A percentile compares a stretch with the other conserved stretches of the same genome.
Evolutionary conservation across 768 basidiomycete genomes (phyloP).

Genomic region (Lyophyllum shimeji): DNA sequence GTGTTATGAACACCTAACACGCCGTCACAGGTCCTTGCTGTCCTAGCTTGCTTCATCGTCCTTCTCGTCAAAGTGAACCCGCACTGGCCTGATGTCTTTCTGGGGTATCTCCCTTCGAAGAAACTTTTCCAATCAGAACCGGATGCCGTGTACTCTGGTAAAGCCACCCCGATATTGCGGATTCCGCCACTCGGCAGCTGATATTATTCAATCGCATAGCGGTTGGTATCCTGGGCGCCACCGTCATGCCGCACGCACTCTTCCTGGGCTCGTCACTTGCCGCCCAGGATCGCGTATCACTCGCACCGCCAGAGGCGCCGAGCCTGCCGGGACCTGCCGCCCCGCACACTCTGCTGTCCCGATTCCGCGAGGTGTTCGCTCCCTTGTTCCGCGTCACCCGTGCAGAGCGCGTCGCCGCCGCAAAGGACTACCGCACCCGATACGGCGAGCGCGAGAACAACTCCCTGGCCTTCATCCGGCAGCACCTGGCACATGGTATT

Average conservation of each 20-base stretch:
- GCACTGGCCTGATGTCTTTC: slow-evolving; percentile 64
- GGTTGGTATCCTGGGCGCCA: slow-evolving; percentile 65
- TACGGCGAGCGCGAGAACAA: slow-evolving; percentile 53
- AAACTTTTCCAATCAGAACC: slow-evolving; percentile 45
- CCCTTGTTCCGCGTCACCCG: slow-evolving; percentile 30
- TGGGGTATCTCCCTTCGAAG: slow-evolving; percentile 66
- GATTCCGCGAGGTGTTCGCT: slow-evolving; percentile 6
- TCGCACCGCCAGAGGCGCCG: slow-evolving; percentile 15
- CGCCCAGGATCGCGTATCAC: slow-evolving; percentile 33
- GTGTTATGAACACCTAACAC: slow-evolving; percentile 9
- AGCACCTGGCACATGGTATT: slow-evolving; percentile 56
- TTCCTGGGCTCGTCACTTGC: slow-evolving; percentile 37
- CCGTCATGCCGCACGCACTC: slow-evolving; percentile 77
- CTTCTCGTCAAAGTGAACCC: slow-evolving; percentile 65
- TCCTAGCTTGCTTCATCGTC: slow-evolving; percentile 67
- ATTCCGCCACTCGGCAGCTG: slow-evolving; percentile 12
- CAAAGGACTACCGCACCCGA: slow-evolving; percentile 31
- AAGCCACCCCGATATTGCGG: slow-evolving; percentile 1
- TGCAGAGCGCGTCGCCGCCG: slow-evolving; percentile 29
- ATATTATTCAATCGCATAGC: slow-evolving; percentile 32
- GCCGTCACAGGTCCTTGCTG: slow-evolving; percentile 46
- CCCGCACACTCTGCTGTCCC: slow-evolving; percentile 8
- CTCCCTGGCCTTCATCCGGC: slow-evolving; percentile 40
- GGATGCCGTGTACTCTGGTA: slow-evolving; percentile 54
- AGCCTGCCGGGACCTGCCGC: slow-evolving; percentile 8